Percentiles rank a stretch among this genome's conserved stretches.
Conservation (phyloP, 2,329 filamentous ascomycete genomes). For the Colletotrichum godetiae region DNA sequence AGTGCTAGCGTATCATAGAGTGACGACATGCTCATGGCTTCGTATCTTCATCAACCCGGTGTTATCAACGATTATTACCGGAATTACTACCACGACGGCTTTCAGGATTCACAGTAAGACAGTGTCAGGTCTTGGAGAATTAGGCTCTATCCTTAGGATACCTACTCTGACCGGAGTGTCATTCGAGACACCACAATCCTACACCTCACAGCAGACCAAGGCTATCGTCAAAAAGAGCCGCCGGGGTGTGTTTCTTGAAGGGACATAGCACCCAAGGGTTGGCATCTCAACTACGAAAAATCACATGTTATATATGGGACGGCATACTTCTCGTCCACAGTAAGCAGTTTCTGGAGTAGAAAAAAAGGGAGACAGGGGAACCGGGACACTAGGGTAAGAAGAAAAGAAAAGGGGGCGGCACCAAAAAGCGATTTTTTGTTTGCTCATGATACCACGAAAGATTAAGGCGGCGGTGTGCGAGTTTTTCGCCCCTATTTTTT, state of each 20-base stretch:
- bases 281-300: not conserved
- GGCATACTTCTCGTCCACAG: not conserved
- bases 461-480: not conserved
- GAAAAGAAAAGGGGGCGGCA: slow-evolving; percentile 20
- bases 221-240: not conserved
- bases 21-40: slow-evolving; percentile 15
- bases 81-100: too few relatives aligned
- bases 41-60: slow-evolving; percentile 19
- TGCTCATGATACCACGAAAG: slow-evolving; percentile 33
- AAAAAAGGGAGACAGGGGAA: not conserved
- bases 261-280: not conserved
- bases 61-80: not conserved
- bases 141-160: not conserved
- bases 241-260: not conserved
- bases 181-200: not conserved
- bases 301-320: slow-evolving; percentile 1
- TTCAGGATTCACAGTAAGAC: not conserved
- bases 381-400: not conserved
- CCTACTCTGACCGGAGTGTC: not conserved
- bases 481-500: not conserved
- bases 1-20: slow-evolving; percentile 27
- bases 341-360: not conserved
- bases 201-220: not conserved
- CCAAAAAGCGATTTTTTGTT: slow-evolving; percentile 33
- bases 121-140: not conserved